Base-by-base conservation (phyloP, 2,329 filamentous ascomycete genomes). In the Sordariomycetes sp. region DNA sequence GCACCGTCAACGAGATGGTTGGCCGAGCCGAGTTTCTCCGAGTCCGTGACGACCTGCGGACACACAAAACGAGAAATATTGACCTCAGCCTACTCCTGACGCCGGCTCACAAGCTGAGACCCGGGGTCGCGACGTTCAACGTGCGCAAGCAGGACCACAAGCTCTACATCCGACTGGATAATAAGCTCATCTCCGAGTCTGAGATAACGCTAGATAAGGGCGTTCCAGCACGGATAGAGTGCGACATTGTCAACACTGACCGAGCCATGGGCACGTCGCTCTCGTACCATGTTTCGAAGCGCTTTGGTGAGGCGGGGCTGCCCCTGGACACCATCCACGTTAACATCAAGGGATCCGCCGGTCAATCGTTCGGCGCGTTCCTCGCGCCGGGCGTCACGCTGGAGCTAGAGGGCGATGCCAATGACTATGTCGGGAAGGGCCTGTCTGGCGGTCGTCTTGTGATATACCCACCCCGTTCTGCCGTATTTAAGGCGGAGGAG, bases 1-100 rank as follows among this genome's bases (percentile, higher is more conserved):
- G 92, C 62, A 95, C 89, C 60, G 87, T 97, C 69, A 97, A 96
- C 68, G 92, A 97, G 71, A 96, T 96, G 92, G 89, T 97, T 65
- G 92, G 92, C 22, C 90, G 87, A 63, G 92, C 89, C 25, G 92
- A 97, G 70, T 80, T 87, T 45, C 78, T 97, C 55, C 88, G 84
- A 73, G 86, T 95, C 63, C 85, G 90, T 36, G 91, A 96, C 62
- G 92, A 96, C 65, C 80, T 96, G 48, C 84, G 89, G 61, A 94
- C 86, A 36, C 79, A 83, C 58, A 96, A 96, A 81, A 95, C 91
- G 39, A 82, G 87, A 71, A 96, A 95, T 72, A 90, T 96, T 64
- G 92, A 96, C 65, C 75, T 96, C 60, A 95, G 90, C 50, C 82
- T 96, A 58, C 94, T 97, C 65, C 76, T 97, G 55, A 96, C 91